Evolutionary conservation across 805 yeast genomes (phyloP).

Genomic region (Kazachstania africana): DNA sequence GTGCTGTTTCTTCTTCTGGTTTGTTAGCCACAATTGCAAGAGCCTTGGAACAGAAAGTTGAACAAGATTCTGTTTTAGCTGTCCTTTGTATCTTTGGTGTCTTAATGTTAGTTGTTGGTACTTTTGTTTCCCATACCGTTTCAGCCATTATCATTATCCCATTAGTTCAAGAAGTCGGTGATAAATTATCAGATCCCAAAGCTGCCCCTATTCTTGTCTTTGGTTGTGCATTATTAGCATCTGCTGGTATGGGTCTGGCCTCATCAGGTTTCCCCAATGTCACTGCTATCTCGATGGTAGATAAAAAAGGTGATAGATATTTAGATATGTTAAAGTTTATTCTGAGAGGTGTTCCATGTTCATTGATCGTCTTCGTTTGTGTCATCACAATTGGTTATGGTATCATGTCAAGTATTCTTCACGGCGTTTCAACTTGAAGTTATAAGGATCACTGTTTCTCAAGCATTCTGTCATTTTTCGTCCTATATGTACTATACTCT

Average conservation of each 20-base stretch:
- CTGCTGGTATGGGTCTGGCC: slow-evolving; percentile 95
- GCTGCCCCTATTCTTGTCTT: slow-evolving; percentile 39
- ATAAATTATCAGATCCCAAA: slow-evolving; percentile 54
- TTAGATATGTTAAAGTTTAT: slow-evolving; percentile 73
- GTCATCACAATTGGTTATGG: slow-evolving; percentile 74
- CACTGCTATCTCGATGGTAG: slow-evolving; percentile 90
- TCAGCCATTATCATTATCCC: slow-evolving; percentile 92
- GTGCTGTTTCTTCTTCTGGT: slow-evolving; percentile 88
- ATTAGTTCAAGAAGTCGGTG: slow-evolving; percentile 78
- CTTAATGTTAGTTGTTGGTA: slow-evolving; percentile 74
- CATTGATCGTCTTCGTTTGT: slow-evolving; percentile 59
- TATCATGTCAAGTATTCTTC: slow-evolving; percentile 39
- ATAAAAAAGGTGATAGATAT: slow-evolving; percentile 83
- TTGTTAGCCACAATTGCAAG: slow-evolving; percentile 67
- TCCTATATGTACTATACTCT: neutral
- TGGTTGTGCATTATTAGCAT: slow-evolving; percentile 53
- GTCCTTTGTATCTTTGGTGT: slow-evolving; percentile 74
- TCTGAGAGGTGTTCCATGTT: slow-evolving; percentile 83
- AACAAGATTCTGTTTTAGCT: slow-evolving; percentile 51
- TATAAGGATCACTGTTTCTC: neutral
- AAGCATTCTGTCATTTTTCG: neutral
- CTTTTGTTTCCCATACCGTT: slow-evolving; percentile 93
- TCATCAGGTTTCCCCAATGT: slow-evolving; percentile 98
- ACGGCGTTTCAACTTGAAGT: slow-evolving; percentile 5
- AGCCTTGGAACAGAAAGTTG: slow-evolving; percentile 52